Conservation (phyloP, 345 rosid species). For the Clausena lansium region DNA sequence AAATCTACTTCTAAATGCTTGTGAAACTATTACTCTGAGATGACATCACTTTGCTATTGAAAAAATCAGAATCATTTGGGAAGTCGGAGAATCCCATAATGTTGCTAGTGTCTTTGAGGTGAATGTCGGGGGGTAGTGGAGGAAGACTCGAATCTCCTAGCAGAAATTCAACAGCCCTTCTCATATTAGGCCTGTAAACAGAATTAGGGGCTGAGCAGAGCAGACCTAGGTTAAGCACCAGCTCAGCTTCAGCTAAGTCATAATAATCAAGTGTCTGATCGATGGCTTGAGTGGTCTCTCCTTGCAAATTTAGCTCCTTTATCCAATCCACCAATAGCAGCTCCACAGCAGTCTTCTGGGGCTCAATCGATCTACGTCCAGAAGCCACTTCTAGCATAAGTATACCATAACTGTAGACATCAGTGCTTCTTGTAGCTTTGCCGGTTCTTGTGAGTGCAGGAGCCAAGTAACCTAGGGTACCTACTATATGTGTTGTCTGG, state of each 20-base stretch:
- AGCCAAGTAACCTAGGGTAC: constrained; percentile 40
- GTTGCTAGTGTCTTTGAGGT: not conserved
- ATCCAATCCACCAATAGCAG: constrained; percentile 41
- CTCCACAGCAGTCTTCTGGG: constrained; percentile 28
- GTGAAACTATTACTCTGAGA: not conserved
- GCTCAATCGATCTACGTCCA: constrained; percentile 37
- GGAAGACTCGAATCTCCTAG: constrained; percentile 23
- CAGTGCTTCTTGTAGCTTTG: constrained; percentile 32
- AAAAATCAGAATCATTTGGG: constrained; percentile 21
- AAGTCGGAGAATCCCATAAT: not conserved
- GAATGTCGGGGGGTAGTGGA: constrained; percentile 13
- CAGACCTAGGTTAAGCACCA: constrained; percentile 35
- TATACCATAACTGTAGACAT: constrained; percentile 38
- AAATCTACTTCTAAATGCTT: not conserved
- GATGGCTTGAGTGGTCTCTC: constrained; percentile 18
- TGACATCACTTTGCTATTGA: not conserved
- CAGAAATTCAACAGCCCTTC: constrained; percentile 31
- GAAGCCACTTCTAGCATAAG: constrained; percentile 35
- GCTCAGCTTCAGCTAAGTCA: constrained; percentile 27
- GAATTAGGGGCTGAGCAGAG: constrained; percentile 37
- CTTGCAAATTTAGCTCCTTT: constrained; percentile 17
- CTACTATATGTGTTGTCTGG: constrained; percentile 36
- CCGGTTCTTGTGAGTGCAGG: constrained; percentile 38
- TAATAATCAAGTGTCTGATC: constrained; percentile 31
- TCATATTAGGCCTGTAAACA: constrained; percentile 32